These are phyloP conservation scores for Neofusicoccum umdonicola DNA, from an alignment of 2,329 filamentous ascomycete species.

Conservation along the genomic window DNA sequence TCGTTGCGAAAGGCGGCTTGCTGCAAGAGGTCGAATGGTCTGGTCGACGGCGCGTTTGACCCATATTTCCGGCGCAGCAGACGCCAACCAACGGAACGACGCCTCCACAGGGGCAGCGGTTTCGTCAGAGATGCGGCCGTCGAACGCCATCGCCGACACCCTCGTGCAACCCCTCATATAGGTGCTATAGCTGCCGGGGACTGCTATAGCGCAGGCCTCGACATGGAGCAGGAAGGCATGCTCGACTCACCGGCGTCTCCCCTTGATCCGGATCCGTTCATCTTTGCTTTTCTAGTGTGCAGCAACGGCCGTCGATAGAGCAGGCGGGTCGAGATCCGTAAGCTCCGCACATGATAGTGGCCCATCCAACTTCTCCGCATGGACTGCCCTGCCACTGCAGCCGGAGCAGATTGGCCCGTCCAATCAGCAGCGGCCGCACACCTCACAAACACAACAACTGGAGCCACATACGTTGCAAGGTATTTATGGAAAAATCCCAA, in stretches of 20 bases:
- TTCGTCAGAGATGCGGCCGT: neutral
- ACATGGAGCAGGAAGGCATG: neutral
- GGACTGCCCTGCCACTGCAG: conserved; percentile 11
- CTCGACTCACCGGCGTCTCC: neutral
- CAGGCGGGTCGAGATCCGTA: neutral
- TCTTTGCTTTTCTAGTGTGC: neutral
- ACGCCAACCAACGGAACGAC: neutral
- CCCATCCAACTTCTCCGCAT: conserved; percentile 9
- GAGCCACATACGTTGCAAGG: conserved; percentile 5
- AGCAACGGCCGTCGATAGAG: neutral
- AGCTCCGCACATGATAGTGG: conserved; percentile 12
- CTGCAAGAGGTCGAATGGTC: neutral
- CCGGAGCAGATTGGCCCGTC: neutral
- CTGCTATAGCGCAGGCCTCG: neutral
- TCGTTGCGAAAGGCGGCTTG: neutral
- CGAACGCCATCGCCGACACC: neutral
- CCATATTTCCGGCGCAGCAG: neutral
- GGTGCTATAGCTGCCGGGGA: neutral
- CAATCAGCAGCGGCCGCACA: neutral
- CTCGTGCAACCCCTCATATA: neutral
- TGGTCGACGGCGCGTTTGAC: neutral
- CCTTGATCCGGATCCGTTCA: neutral
- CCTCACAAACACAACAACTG: conserved; percentile 6
- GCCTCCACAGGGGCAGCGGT: neutral
- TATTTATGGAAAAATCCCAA: conserved; percentile 3